Base-by-base conservation (phyloP, 2,329 filamentous ascomycete species). In the Dothidotthia symphoricarpi region DNA sequence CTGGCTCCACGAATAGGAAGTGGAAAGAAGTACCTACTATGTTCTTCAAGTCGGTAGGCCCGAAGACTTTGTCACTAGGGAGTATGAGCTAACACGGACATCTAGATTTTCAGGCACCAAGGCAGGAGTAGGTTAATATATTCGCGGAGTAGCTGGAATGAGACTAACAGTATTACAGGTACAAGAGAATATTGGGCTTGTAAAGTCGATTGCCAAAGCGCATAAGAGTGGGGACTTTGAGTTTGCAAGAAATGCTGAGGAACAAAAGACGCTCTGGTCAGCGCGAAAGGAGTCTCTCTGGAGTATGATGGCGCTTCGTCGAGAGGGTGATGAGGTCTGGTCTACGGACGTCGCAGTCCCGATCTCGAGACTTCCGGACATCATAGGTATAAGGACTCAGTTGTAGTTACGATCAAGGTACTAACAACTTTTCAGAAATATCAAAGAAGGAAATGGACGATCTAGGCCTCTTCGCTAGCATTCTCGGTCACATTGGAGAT, bases 371-470 rank as follows among this genome's bases (percentile, higher is more conserved):
- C 61, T 82, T 15, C 75, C 78, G 9, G 80, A 83, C 53, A 80
- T 83, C 31, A 81, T 83, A 26, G 75, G 75, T 75, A 65, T 74
- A 64, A 35, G 64, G 1, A 24, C 4, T 8, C 10, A 19, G n/a
- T 16, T 7, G 31, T 9, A 16, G 4, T 11, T 35, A 4, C 16
- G 12, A 3, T 3, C 9, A 6, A n/a, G 17, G 13, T 29, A 35
- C 52, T 57, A 29, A 62, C 22, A 24, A 14, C 4, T n/a, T 2
- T 15, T 6, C 77, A 72, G 89, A 95, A 63, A 75, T 88, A 28
- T 90, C 86, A 47, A 95, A 95, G 71, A 86, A 87, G 61, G 88
- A 95, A 59, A 83, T 95, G 76, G 86, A 91, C 57, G 82, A 88
- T 10, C 74, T 95, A 9, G 88, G 88, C 0, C 70, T 95, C 2